These are phyloP conservation scores for Gracilaria gracilis DNA, from an alignment of 23 red algal species.

Conservation along the genomic window DNA sequence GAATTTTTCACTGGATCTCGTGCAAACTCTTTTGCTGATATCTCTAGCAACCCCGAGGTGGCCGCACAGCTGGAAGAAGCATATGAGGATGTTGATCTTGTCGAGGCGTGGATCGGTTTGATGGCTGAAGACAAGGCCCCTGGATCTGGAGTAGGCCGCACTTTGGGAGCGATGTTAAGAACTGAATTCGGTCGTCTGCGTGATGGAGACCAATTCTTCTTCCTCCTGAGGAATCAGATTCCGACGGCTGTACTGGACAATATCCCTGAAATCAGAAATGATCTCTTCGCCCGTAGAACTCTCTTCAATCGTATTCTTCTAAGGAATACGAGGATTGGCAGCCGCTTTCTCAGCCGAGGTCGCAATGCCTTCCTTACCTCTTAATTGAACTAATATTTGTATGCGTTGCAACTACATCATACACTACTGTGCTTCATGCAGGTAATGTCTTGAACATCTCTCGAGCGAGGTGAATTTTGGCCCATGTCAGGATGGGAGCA, in stretches of 20 bases:
- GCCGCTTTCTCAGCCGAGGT: background rate
- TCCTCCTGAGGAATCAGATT: constrained; percentile 32
- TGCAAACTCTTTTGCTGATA: background rate
- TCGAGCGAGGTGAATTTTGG: too few species aligned
- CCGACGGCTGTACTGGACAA: background rate
- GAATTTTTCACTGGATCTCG: constrained; percentile 13
- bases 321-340: background rate
- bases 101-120: constrained; percentile 67
- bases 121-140: constrained; percentile 60
- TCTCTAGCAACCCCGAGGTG: constrained; percentile 4
- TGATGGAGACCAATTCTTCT: constrained; percentile 76
- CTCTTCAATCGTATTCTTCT: constrained; percentile 13
- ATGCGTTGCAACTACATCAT: too few species aligned
- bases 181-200: constrained; percentile 44
- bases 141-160: constrained; percentile 33
- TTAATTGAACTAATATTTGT: background rate
- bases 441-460: too few species aligned
- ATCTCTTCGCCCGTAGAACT: background rate
- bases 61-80: background rate
- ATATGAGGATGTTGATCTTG: constrained; percentile 37
- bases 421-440: too few species aligned
- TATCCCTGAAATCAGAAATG: background rate
- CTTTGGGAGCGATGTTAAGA: constrained; percentile 11
- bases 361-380: background rate
- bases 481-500: too few species aligned